These are phyloP conservation scores for Casuarina equisetifolia DNA, from an alignment of 306 rosid genomes.

Conservation along the genomic window DNA sequence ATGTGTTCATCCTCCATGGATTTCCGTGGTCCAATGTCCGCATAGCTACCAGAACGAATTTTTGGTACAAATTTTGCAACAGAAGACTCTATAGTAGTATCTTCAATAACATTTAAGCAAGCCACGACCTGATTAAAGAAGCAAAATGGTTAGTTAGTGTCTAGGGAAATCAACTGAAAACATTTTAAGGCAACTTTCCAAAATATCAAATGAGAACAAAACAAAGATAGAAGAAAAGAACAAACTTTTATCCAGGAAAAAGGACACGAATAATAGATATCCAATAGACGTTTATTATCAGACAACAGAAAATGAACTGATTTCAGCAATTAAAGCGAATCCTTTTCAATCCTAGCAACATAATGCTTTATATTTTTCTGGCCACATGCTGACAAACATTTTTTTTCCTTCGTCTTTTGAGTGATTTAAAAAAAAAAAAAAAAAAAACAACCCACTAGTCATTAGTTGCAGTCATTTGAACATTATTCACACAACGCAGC, in stretches of 20 bases:
- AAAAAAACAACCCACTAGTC: not conserved
- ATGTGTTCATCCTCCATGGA: constrained; percentile 95
- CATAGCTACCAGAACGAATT: constrained; percentile 73
- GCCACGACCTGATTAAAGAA: constrained; percentile 49
- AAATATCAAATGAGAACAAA: constrained; percentile 13
- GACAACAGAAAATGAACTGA: not conserved
- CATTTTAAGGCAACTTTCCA: not conserved
- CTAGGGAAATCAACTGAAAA: not conserved
- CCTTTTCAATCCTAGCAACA: not conserved
- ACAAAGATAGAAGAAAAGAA: not conserved
- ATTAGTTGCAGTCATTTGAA: not conserved
- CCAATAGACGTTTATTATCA: not conserved
- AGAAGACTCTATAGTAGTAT: constrained; percentile 47
- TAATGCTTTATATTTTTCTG: not conserved
- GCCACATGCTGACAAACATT: not conserved
- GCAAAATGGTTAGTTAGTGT: not conserved
- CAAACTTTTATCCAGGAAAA: not conserved
- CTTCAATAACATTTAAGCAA: constrained; percentile 51
- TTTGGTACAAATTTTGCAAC: constrained; percentile 51
- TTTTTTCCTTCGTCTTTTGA: not conserved
- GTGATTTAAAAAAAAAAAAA: not conserved
- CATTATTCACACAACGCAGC: not conserved
- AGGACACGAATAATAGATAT: not conserved
- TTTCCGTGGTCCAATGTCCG: constrained; percentile 66
- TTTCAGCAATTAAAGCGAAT: not conserved